These are phyloP conservation scores for Suhomyces kunorum DNA, from an alignment of 1,139 yeast genomes.

Conservation along the genomic window DNA sequence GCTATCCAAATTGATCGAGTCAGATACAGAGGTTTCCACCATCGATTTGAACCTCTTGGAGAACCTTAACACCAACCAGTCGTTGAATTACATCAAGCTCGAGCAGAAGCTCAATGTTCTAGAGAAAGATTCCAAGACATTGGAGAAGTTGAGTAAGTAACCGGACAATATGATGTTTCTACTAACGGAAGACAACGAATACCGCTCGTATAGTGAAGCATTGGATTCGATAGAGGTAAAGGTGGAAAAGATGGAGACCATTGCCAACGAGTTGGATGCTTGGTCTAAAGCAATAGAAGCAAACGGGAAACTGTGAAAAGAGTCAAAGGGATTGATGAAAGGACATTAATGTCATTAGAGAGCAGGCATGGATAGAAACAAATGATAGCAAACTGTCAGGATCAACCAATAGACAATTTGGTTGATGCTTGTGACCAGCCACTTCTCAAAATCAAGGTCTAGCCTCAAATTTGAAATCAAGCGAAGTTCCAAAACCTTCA, in stretches of 20 bases:
- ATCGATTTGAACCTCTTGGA: conserved; percentile 54
- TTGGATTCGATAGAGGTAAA: conserved; percentile 48
- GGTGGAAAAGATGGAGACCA: conserved; percentile 44
- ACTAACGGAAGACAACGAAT: conserved; percentile 32
- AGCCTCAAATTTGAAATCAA: too few relatives aligned
- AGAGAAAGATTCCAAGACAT: conserved; percentile 33
- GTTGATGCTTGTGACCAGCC: too few relatives aligned
- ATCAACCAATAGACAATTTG: too few relatives aligned
- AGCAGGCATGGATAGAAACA: too few relatives aligned
- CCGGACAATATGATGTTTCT: not conserved
- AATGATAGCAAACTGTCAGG: too few relatives aligned
- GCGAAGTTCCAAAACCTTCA: too few relatives aligned
- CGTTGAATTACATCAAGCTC: conserved; percentile 55
- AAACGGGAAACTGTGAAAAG: conserved; percentile 21
- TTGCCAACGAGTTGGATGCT: conserved; percentile 57
- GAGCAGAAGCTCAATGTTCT: conserved; percentile 48
- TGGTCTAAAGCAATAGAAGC: conserved; percentile 59
- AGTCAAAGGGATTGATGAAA: too few relatives aligned
- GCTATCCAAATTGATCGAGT: conserved; percentile 36
- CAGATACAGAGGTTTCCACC: conserved; percentile 56
- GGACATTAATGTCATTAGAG: too few relatives aligned
- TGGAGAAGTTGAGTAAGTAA: conserved; percentile 36
- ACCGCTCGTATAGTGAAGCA: conserved; percentile 27
- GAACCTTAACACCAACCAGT: conserved; percentile 58
- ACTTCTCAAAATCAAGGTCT: too few relatives aligned